Evolutionary conservation across 441 rosid genomes (phyloP), one percentile per base, ranked within the genome.

Genomic region (Cnidoscolus chayamansa): DNA sequence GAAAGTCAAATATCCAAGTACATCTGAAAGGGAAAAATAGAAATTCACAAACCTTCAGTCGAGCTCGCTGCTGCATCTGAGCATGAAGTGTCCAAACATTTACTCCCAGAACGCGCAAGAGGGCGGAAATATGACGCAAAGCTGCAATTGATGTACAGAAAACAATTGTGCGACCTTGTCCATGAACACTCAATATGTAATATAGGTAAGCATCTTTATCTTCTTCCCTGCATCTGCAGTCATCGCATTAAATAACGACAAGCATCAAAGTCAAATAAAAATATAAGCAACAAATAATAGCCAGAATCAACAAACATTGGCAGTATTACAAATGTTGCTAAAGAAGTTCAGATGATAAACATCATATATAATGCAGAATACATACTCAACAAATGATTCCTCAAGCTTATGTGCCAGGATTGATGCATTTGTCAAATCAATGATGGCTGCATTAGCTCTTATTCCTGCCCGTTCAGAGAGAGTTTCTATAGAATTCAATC

Each of bases 1-100:
- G 67, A 17, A 63, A 63, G 35, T 43, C 48, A 61, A 51, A 43
- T 3, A 40, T 7, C 55, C 11, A 58, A 43, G 17, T 11, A 51
- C 63, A 65, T 64, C 35, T 11, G 15, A 37, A 19, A 49, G 54
- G 57, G 63, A 73, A 67, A 59, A 37, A 45, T 4, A 47, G 74
- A 15, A 70, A 74, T 79, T 20, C 70, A 54, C 62, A 76, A 72
- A 93, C 98, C 96, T 95, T 95, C 81, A 89, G 81, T 56, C 96
- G 97, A 85, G 98, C 97, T 83, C 89, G 85, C 78, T 95, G 97
- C 85, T 95, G 97, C 98, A 93, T 95, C 83, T 95, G 96, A 70
- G 96, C 87, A 81, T 85, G 91, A 73, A 93, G 88, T 51, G 94
- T 87, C 87, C 89, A 85, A 63, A 89, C 87, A 72, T 86, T 79